phyloP scores from a whole-genome alignment of 331 rosid genomes.

The Acacia concinna region DNA sequence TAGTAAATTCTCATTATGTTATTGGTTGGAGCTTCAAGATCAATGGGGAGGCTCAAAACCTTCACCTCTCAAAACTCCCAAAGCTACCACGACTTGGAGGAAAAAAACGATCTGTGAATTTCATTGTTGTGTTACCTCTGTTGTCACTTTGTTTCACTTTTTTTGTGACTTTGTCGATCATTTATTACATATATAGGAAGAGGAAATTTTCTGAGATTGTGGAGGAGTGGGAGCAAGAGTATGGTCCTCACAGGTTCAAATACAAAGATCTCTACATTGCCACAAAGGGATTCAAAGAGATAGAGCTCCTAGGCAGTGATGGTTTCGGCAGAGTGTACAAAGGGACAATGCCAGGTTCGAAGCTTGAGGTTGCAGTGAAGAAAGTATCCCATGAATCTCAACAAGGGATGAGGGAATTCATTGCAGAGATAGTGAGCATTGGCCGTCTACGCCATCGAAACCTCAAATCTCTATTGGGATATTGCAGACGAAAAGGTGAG shows the following conservation, averaged over 20 bases:
- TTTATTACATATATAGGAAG: slow-evolving; percentile 24
- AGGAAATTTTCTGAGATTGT: slow-evolving; percentile 37
- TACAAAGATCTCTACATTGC: slow-evolving; percentile 42
- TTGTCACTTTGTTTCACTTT: neutral
- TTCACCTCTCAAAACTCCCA: neutral
- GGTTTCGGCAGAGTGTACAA: slow-evolving; percentile 51
- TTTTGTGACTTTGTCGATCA: neutral
- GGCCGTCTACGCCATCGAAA: neutral
- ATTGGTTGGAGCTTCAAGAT: neutral
- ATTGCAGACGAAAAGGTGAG: neutral
- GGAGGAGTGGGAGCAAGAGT: slow-evolving; percentile 50
- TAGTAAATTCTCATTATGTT: neutral
- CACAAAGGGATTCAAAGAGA: slow-evolving; percentile 46
- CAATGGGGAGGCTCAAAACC: neutral
- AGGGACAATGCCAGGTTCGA: slow-evolving; percentile 40
- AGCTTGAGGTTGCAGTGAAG: slow-evolving; percentile 46
- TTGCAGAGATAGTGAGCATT: neutral
- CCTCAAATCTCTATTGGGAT: neutral
- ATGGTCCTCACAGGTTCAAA: slow-evolving; percentile 47
- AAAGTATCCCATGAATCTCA: slow-evolving; percentile 35
- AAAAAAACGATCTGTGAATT: neutral
- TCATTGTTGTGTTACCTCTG: neutral
- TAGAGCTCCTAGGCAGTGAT: slow-evolving; percentile 38
- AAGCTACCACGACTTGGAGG: neutral
- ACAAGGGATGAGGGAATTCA: neutral